phyloP scores from a whole-genome alignment of 306 rosid genomes.

The Amphicarpaea edgeworthii region DNA sequence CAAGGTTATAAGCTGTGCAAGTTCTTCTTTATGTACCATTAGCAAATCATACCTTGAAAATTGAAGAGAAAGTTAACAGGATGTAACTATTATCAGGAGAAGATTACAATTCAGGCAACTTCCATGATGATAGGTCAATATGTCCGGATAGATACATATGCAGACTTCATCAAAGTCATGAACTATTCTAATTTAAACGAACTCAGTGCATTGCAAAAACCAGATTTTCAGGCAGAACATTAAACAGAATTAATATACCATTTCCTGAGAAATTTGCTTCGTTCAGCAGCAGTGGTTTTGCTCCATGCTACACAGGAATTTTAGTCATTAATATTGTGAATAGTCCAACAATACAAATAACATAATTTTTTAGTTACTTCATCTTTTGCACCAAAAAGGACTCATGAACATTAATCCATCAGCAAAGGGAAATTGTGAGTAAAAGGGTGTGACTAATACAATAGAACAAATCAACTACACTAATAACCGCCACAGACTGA shows the following conservation, averaged over 20 bases:
- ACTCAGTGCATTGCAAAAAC: constrained; percentile 6
- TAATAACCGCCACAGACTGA: not conserved
- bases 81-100: constrained; percentile 18
- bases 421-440: constrained; percentile 13
- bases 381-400: constrained; percentile 24
- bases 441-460: not conserved
- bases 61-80: constrained; percentile 36
- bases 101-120: constrained; percentile 28
- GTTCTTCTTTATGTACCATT: constrained; percentile 79
- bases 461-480: constrained; percentile 32
- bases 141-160: constrained; percentile 13
- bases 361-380: not conserved
- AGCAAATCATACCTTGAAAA: constrained; percentile 78
- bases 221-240: not conserved
- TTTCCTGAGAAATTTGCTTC: constrained; percentile 84
- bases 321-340: constrained; percentile 20
- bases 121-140: constrained; percentile 27
- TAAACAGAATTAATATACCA: constrained; percentile 59
- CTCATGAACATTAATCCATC: constrained; percentile 35
- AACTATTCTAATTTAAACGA: constrained; percentile 17
- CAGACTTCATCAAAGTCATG: constrained; percentile 7
- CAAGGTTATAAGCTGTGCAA: constrained; percentile 91
- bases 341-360: constrained; percentile 34
- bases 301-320: constrained; percentile 82
- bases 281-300: constrained; percentile 82